Evolutionary conservation across 2,329 filamentous ascomycete genomes (phyloP).

Genomic region (Nothopassalora personata): DNA sequence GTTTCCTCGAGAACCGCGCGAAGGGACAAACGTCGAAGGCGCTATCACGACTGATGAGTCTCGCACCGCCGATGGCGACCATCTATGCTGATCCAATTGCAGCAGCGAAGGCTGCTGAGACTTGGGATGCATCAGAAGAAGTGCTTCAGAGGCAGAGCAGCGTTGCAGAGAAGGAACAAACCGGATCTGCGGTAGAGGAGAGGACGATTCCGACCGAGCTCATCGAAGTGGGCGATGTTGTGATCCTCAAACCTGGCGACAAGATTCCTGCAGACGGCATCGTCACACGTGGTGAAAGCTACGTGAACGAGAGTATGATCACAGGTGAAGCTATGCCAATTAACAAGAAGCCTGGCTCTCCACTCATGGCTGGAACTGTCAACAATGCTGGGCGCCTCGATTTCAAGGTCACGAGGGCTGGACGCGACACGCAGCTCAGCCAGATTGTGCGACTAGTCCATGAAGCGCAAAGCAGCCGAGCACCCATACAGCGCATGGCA

Average conservation of each 20-base stretch:
- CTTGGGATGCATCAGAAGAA: constrained; percentile 54
- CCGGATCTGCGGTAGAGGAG: constrained; percentile 68
- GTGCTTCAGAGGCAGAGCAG: constrained; percentile 39
- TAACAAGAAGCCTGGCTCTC: constrained; percentile 73
- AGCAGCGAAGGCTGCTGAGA: constrained; percentile 81
- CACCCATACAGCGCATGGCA: constrained; percentile 88
- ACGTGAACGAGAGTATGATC: constrained; percentile 96
- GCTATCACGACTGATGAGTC: constrained; percentile 86
- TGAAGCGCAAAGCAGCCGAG: constrained; percentile 88
- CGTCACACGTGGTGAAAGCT: constrained; percentile 83
- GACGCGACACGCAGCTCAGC: constrained; percentile 91
- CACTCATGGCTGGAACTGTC: constrained; percentile 87
- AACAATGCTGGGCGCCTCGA: constrained; percentile 90
- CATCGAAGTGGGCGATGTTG: constrained; percentile 87
- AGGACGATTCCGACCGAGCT: constrained; percentile 87
- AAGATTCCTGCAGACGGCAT: constrained; percentile 92
- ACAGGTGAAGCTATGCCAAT: constrained; percentile 96
- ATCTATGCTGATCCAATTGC: constrained; percentile 95
- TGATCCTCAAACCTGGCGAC: constrained; percentile 87
- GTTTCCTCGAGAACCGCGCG: constrained; percentile 87
- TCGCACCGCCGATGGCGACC: constrained; percentile 92
- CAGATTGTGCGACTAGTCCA: constrained; percentile 99
- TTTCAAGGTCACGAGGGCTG: constrained; percentile 85
- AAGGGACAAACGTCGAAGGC: constrained; percentile 96
- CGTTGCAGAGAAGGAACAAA: constrained; percentile 31